A percentile compares a stretch with the other conserved stretches of the same genome.
phyloP scores from a whole-genome alignment of 2,329 filamentous ascomycete species.

The Hypoxylon sp. region DNA sequence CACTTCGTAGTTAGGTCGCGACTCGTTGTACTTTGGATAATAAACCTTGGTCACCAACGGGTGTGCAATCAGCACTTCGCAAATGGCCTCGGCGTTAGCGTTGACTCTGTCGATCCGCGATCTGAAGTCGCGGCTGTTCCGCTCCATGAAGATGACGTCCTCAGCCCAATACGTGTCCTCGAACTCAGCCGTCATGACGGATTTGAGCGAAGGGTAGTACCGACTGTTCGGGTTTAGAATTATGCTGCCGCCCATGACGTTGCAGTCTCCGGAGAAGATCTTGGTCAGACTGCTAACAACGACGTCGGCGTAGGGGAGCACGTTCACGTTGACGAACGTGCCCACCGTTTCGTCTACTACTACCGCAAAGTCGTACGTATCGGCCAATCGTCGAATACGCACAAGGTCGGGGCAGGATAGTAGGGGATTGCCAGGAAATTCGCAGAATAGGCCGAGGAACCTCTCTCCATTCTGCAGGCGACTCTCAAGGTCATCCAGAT shows the following conservation, averaged over 20 bases:
- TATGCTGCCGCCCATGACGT: constrained; percentile 93
- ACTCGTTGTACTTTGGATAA: constrained; percentile 86
- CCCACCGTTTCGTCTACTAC: constrained; percentile 97
- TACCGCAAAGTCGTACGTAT: constrained; percentile 88
- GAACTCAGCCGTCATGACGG: constrained; percentile 74
- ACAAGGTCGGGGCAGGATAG: constrained; percentile 86
- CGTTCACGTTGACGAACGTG: constrained; percentile 95
- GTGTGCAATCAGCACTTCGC: constrained; percentile 75
- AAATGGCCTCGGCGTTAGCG: constrained; percentile 85
- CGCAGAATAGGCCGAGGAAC: constrained; percentile 89
- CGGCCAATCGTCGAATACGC: constrained; percentile 84
- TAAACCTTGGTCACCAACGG: constrained; percentile 81
- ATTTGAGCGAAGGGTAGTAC: constrained; percentile 79
- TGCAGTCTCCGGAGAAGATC: constrained; percentile 96
- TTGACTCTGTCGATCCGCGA: constrained; percentile 88
- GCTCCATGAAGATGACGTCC: constrained; percentile 93
- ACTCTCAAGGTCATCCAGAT: constrained; percentile 86
- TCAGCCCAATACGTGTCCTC: constrained; percentile 96
- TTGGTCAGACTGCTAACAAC: constrained; percentile 97
- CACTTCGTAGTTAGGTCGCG: constrained; percentile 81
- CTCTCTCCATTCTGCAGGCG: constrained; percentile 79
- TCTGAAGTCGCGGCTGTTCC: constrained; percentile 94
- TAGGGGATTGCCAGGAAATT: constrained; percentile 94
- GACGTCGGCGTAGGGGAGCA: constrained; percentile 89
- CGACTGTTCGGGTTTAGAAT: constrained; percentile 76